phyloP scores from a whole-genome alignment of 1,139 yeast genomes.

The Candida buenavistaensis region DNA sequence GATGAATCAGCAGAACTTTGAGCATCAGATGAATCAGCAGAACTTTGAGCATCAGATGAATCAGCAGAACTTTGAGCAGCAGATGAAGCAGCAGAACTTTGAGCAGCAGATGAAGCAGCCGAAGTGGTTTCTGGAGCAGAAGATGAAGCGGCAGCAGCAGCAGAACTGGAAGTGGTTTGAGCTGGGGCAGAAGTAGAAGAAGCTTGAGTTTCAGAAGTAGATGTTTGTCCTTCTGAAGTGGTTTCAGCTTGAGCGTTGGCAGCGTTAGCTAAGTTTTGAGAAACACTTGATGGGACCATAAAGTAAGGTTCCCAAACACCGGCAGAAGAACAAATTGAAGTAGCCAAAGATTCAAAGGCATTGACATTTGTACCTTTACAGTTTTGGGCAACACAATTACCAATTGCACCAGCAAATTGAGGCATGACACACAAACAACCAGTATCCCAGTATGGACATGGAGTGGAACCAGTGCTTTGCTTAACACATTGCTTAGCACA shows the following conservation, averaged over 20 bases:
- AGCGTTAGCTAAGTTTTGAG: conserved; percentile 13
- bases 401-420: conserved; percentile 26
- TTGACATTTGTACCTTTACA: conserved; percentile 27
- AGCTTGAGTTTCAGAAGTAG: conserved; percentile 8
- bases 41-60: conserved; percentile 6
- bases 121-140: conserved; percentile 10
- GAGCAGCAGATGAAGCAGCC: conserved; percentile 6
- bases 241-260: conserved; percentile 12
- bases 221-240: conserved; percentile 4
- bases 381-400: conserved; percentile 28
- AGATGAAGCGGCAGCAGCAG: conserved; percentile 5
- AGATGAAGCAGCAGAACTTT: conserved; percentile 6
- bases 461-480: conserved; percentile 25
- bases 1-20: conserved; percentile 5
- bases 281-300: conserved; percentile 21
- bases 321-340: conserved; percentile 26
- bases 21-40: conserved; percentile 7
- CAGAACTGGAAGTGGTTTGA: conserved; percentile 4
- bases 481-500: conserved; percentile 32
- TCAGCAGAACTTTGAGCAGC: conserved; percentile 3
- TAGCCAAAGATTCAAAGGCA: conserved; percentile 24
- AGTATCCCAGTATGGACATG: conserved; percentile 43
- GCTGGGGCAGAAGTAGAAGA: conserved; percentile 1
- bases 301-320: conserved; percentile 29
- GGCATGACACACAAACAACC: conserved; percentile 41